Evolutionary conservation across 2,329 filamentous ascomycete species (phyloP).

Genomic region (Penicillium polonicum): DNA sequence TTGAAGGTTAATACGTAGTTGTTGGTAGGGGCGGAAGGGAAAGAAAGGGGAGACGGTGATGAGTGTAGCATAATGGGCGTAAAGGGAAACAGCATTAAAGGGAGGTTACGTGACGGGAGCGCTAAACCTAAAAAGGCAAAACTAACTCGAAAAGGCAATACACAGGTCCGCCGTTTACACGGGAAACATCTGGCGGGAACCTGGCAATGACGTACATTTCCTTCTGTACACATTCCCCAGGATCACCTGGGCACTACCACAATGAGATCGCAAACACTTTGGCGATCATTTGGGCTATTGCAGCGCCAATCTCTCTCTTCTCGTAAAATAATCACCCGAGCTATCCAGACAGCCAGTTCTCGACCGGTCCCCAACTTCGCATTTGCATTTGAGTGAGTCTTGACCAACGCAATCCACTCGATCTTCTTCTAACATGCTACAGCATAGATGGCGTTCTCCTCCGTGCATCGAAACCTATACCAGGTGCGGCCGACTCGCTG

Average conservation of each 20-base stretch:
- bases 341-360: slow-evolving; percentile 32
- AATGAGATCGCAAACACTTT: slow-evolving; percentile 30
- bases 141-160: too few relatives aligned
- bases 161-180: too few relatives aligned
- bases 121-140: too few relatives aligned
- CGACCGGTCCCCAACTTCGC: slow-evolving; percentile 42
- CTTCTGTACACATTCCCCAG: slow-evolving; percentile 6
- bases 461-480: slow-evolving; percentile 74
- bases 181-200: not conserved
- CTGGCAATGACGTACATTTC: slow-evolving; percentile 7
- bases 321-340: slow-evolving; percentile 19
- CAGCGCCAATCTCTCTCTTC: slow-evolving; percentile 26
- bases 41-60: too few relatives aligned
- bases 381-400: slow-evolving; percentile 48
- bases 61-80: too few relatives aligned
- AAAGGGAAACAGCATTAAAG: too few relatives aligned
- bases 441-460: slow-evolving; percentile 95
- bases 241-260: slow-evolving; percentile 1
- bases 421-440: slow-evolving; percentile 15
- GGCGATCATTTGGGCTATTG: slow-evolving; percentile 29
- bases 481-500: slow-evolving; percentile 73
- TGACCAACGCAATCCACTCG: slow-evolving; percentile 6
- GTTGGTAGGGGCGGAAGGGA: too few relatives aligned
- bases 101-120: too few relatives aligned
- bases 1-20: too few relatives aligned